These are phyloP conservation scores for Neoarthrinium moseri DNA, from an alignment of 2,329 filamentous ascomycete genomes.

Conservation along the genomic window DNA sequence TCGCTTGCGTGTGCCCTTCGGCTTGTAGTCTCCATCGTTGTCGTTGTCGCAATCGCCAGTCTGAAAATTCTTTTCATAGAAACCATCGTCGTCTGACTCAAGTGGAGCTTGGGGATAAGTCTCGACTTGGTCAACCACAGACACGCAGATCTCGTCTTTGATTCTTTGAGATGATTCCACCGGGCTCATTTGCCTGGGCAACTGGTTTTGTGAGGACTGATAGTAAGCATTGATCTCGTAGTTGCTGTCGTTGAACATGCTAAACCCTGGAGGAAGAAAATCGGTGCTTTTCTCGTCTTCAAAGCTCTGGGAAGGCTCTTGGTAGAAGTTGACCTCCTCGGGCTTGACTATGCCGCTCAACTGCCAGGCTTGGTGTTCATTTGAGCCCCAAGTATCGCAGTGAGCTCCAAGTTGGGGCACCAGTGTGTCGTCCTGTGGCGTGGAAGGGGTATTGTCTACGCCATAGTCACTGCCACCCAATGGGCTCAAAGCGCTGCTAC, in stretches of 20 bases:
- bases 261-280: constrained; percentile 25
- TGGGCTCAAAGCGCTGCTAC: constrained; percentile 36
- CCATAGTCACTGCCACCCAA: constrained; percentile 37
- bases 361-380: constrained; percentile 25
- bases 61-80: background rate
- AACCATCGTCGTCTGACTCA: constrained; percentile 17
- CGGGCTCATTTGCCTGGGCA: constrained; percentile 21
- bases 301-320: constrained; percentile 24
- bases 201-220: constrained; percentile 15
- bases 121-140: constrained; percentile 10
- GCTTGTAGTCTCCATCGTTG: constrained; percentile 24
- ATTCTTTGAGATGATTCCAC: constrained; percentile 20
- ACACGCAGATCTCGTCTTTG: constrained; percentile 24
- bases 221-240: constrained; percentile 17
- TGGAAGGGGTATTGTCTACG: constrained; percentile 32
- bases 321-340: constrained; percentile 30
- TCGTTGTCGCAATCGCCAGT: constrained; percentile 19
- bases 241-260: constrained; percentile 29
- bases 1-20: constrained; percentile 18
- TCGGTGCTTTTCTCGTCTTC: constrained; percentile 26
- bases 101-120: constrained; percentile 11
- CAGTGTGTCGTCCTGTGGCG: constrained; percentile 32
- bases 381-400: constrained; percentile 22
- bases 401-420: constrained; percentile 27
- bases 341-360: constrained; percentile 34